Conservation (phyloP, 257 asterid species). For the Nyctanthes arbortristis region DNA sequence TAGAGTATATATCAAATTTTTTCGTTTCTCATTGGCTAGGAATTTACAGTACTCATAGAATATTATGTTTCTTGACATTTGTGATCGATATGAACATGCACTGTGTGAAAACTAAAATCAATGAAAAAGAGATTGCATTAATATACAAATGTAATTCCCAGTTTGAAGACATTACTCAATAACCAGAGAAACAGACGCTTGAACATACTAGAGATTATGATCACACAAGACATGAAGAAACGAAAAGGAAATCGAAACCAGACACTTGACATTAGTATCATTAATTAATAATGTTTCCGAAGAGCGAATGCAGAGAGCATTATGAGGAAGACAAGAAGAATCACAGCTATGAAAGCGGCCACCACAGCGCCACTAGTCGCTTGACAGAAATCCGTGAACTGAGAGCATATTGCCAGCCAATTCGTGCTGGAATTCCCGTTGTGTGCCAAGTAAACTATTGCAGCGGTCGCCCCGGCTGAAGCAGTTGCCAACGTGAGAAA, state of each 20-base stretch:
- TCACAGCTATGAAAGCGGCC: not conserved
- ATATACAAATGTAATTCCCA: not conserved
- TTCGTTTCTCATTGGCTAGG: no score
- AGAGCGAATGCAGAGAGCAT: conserved; percentile 4
- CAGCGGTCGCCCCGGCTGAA: conserved; percentile 13
- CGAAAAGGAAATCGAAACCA: not conserved
- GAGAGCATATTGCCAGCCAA: conserved; percentile 14
- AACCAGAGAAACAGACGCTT: not conserved
- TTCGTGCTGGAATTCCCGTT: conserved; percentile 22
- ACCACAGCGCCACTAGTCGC: conserved; percentile 4
- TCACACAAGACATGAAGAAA: not conserved
- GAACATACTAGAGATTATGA: not conserved
- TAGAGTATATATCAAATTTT: no score
- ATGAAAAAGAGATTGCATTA: not conserved
- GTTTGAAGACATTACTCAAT: not conserved
- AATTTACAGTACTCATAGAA: no score
- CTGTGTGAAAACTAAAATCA: not conserved
- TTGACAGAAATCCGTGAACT: conserved; percentile 13
- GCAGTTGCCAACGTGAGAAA: conserved; percentile 12
- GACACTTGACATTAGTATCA: no score
- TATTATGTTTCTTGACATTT: no score
- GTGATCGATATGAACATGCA: no score
- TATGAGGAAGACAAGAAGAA: not conserved
- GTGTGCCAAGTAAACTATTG: conserved; percentile 26
- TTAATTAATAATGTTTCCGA: conserved; percentile 3